Evolutionary conservation across 2,329 filamentous ascomycete genomes (phyloP).

Genomic region (Rhexocercosporidium sp.): DNA sequence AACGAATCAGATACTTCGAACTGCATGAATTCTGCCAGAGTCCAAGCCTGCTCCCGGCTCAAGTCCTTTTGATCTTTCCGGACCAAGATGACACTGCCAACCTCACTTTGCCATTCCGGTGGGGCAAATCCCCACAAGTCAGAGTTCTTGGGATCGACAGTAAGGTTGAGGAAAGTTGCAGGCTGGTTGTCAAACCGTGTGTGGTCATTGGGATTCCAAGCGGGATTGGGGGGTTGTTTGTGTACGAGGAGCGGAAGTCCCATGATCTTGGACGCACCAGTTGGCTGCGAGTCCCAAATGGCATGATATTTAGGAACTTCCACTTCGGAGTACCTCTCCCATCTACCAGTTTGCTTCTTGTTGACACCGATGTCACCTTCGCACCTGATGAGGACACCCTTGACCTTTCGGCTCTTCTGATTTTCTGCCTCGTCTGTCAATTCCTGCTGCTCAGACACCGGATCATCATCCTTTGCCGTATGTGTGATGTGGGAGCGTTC

Average conservation of each 20-base stretch:
- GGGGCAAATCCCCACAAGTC: conserved; percentile 14
- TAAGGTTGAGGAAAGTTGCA: conserved; percentile 14
- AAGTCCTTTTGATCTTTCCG: conserved; percentile 9
- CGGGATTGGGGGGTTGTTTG: conserved; percentile 1
- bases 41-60: conserved; percentile 10
- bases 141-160: not conserved
- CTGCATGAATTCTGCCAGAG: conserved; percentile 13
- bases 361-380: conserved; percentile 14
- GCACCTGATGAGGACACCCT: conserved; percentile 12
- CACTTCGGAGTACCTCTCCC: conserved; percentile 8
- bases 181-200: conserved; percentile 13
- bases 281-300: not conserved
- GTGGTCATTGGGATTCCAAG: conserved; percentile 3
- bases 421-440: not conserved
- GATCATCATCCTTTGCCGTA: not conserved
- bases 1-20: conserved; percentile 6
- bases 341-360: not conserved
- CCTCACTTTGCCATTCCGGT: conserved; percentile 8
- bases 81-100: conserved; percentile 7
- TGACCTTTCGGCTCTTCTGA: not conserved
- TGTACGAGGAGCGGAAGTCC: conserved; percentile 7
- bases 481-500: not conserved
- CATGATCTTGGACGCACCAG: conserved; percentile 8
- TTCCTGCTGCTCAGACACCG: not conserved
- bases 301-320: conserved; percentile 13